Evolutionary conservation across 2,329 filamentous ascomycete genomes (phyloP), one percentile per base, ranked within the genome.

Genomic region (Leptodontidium sp.): DNA sequence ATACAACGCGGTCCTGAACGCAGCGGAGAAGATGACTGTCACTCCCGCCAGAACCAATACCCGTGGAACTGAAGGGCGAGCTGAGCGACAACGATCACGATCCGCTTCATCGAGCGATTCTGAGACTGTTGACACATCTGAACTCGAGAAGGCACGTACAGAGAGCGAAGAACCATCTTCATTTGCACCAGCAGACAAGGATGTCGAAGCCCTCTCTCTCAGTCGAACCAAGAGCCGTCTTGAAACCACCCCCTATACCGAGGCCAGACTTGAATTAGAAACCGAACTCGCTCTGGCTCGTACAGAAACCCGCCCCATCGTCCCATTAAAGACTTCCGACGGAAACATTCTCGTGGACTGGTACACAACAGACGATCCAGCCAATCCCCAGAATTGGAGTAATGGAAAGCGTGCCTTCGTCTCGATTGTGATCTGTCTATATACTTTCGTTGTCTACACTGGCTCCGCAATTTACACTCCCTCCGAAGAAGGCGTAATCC

Each of bases 401-500:
- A 77, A 80, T 68, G 62, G 72, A 24, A 84, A 83, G 75, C 82
- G 84, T 8, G 67, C 76, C 15, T 75, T 80, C 69, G 76, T 87
- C 52, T 76, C 81, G 2, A 15, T 81, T 52, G 73, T 86, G 63
- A 86, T 85, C 68, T 85, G 84, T 68, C 71, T 87, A 4, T 90
- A 86, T 81, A 90, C 88, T 0, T 86, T 90, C 70, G 84, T 87
- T 29, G 87, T 87, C 4, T 87, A 87, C 73, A 84, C 82, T 73
- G 84, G 83, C 5, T 82, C 81, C 1, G 72, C 83, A 64, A 85
- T 85, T 70, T 86, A 85, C 74, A 84, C 83, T 0, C 78, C 83
- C 7, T 83, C 81, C 12, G 78, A 79, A 40, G 73, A 76, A 35
- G 85, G 85, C 8, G 81, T 91, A 17, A 84, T 85, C 76, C 70